Conservation (phyloP, 257 asterid genomes). For the Penstemon eatonii region DNA sequence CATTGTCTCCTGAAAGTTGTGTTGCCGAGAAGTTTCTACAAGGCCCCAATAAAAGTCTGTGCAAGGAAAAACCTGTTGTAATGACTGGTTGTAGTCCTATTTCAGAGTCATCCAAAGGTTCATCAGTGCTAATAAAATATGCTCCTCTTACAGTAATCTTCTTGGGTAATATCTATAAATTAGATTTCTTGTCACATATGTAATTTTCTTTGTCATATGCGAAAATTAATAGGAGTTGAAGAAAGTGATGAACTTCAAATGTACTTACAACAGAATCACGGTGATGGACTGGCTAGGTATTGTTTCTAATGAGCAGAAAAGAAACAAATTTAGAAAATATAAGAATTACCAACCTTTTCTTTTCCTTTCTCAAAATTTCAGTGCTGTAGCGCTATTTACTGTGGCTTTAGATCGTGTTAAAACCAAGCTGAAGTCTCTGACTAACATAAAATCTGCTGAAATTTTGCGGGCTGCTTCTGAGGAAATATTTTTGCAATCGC, state of each 20-base stretch:
- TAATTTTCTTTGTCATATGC: slow-evolving; percentile 28
- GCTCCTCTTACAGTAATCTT: slow-evolving; percentile 22
- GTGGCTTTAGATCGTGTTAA: slow-evolving; percentile 66
- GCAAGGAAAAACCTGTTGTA: slow-evolving; percentile 40
- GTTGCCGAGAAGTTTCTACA: slow-evolving; percentile 31
- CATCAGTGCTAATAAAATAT: slow-evolving; percentile 24
- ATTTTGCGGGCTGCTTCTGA: slow-evolving; percentile 69
- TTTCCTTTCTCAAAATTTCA: slow-evolving; percentile 40
- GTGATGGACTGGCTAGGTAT: slow-evolving; percentile 70
- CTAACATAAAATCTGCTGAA: slow-evolving; percentile 64
- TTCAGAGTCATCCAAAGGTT: slow-evolving; percentile 53
- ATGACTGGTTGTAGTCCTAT: slow-evolving; percentile 39
- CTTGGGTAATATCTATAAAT: slow-evolving; percentile 21
- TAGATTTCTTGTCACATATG: slow-evolving; percentile 17
- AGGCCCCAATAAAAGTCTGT: slow-evolving; percentile 35
- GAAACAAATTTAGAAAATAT: slow-evolving; percentile 24
- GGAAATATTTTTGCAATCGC: slow-evolving; percentile 56
- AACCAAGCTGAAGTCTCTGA: slow-evolving; percentile 62
- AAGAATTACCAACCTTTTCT: slow-evolving; percentile 19
- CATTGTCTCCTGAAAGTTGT: slow-evolving; percentile 39
- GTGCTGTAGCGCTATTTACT: slow-evolving; percentile 66
- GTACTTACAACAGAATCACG: slow-evolving; percentile 50
- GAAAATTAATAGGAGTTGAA: slow-evolving; percentile 46
- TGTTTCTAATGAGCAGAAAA: slow-evolving; percentile 28
- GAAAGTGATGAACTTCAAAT: slow-evolving; percentile 41